Conservation (phyloP, 2,329 filamentous ascomycete genomes). For the Nannizziopsis arthrosporioides region DNA sequence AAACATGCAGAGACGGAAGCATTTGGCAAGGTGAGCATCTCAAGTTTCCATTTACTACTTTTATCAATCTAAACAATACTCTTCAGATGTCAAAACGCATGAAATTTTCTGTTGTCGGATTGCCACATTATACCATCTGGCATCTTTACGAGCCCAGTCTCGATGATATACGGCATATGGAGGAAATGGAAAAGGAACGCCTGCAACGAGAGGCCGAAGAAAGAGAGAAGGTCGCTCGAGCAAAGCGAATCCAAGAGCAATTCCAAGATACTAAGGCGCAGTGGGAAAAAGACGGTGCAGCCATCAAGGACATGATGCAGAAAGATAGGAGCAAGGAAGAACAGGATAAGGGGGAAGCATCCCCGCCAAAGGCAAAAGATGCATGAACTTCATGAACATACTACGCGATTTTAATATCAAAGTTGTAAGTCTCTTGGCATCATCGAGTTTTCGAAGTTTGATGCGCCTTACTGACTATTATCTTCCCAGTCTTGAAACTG, state of each 20-base stretch:
- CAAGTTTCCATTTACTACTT: conserved; percentile 15
- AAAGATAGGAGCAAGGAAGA: conserved; percentile 11
- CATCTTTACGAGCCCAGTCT: conserved; percentile 99
- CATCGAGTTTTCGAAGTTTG: neutral
- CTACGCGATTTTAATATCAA: conserved; percentile 11
- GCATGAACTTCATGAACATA: neutral
- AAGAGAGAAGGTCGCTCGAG: conserved; percentile 56
- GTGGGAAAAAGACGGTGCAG: conserved; percentile 82
- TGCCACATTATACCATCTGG: conserved; percentile 98
- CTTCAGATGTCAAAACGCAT: conserved; percentile 88
- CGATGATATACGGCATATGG: conserved; percentile 95
- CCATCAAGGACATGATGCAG: conserved; percentile 57
- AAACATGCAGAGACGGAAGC: conserved; percentile 98
- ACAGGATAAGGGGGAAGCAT: neutral
- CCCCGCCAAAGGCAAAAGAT: neutral
- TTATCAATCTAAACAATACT: neutral
- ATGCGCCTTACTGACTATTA: neutral
- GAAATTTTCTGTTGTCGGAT: conserved; percentile 85
- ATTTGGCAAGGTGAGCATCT: conserved; percentile 77
- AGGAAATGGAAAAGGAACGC: conserved; percentile 88
- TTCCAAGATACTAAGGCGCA: conserved; percentile 67
- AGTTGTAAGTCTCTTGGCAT: conserved; percentile 10
- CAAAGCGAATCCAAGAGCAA: conserved; percentile 66
- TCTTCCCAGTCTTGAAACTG: neutral
- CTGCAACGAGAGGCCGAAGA: conserved; percentile 71